Evolutionary conservation across 805 yeast species (phyloP), one percentile per base, ranked within the genome.

Genomic region (Wickerhamiella hasegawae): DNA sequence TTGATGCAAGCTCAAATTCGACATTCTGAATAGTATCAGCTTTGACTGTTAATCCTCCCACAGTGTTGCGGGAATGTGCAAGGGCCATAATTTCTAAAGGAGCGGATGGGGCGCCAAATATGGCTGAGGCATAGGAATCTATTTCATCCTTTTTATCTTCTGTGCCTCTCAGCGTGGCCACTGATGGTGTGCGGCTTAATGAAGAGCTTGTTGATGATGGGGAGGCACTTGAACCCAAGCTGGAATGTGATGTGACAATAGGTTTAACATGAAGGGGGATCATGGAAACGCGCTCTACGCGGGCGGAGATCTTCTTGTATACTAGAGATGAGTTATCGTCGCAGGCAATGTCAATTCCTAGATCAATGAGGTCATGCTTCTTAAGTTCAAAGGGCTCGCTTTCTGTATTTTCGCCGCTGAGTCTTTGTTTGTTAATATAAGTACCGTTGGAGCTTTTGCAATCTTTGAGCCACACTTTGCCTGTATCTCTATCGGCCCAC

Each of bases 381-480:
- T 73, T 66, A 33, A 90, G 57, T 45, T 75, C 81, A 16, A 69
- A 71, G 15, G 66, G 64, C 37, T 57, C 63, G 25, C 56, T 48
- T 30, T 72, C 77, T 9, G 60, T 58, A 38, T 65, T 66, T 27
- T 73, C 81, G 12, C 66, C 59, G 28, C 71, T 68, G 9, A 90
- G 65, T 42, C 84, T 74, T 28, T 59, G 63, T 23, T 75, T 81
- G 54, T 90, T 90, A 33, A 90, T 71, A 54, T 78, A 92, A 0
- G 98, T 87, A 8, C 99, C 99, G 56, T 90, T 90, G 18, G 94
- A 79, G 2, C 93, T 78, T 38, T 84, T 83, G 49, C 84, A 67
- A 58, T 90, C 99, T 45, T 76, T 72, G 18, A 90, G 67, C 65
- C 66, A 82, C 16, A 92, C 65, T 40, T 67, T 68, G 4, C 85